Conservation (phyloP, 73 alveolate species). For the Paramecium biaurelia region DNA sequence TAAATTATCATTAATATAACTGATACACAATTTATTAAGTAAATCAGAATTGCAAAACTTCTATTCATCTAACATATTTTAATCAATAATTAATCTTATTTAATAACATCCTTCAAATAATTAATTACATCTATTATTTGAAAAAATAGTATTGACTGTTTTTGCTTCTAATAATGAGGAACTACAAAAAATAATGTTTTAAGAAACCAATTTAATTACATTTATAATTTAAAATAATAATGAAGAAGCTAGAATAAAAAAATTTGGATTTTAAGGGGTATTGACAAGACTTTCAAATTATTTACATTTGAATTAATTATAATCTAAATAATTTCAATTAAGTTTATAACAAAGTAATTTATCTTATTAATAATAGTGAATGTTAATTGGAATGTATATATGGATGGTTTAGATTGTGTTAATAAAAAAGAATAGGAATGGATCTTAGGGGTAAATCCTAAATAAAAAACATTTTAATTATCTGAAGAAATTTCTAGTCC, state of each 20-base stretch:
- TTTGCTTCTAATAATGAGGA: not conserved
- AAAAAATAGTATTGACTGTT: not conserved
- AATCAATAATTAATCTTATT: not conserved
- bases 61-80: not conserved
- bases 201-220: not conserved
- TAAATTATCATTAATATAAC: not conserved
- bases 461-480: not conserved
- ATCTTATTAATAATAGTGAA: not conserved
- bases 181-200: not conserved
- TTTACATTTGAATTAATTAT: not conserved
- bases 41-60: not conserved
- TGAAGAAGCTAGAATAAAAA: not conserved
- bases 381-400: not conserved
- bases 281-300: not conserved
- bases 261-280: not conserved
- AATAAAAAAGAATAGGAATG: not conserved
- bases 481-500: not conserved
- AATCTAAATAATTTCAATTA: not conserved
- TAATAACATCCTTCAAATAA: not conserved
- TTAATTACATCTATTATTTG: not conserved
- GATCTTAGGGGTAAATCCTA: constrained; percentile 22
- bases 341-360: not conserved
- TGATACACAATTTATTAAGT: not conserved
- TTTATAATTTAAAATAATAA: not conserved
- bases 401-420: not conserved